Conservation (phyloP, 345 rosid genomes). For the Zanthoxylum bungeanum region DNA sequence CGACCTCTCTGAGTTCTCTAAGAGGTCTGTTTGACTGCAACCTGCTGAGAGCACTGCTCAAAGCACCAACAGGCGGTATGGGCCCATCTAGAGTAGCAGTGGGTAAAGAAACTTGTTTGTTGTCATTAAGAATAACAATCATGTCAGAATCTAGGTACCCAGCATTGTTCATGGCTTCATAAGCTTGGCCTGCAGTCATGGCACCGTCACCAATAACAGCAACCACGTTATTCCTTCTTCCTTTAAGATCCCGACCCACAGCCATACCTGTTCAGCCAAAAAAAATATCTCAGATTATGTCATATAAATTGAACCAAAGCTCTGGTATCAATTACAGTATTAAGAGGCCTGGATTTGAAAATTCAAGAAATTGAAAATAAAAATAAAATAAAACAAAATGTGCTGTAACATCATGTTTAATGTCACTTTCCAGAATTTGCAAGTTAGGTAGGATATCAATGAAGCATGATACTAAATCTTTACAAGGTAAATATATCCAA, state of each 20-base stretch:
- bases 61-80: constrained; percentile 91
- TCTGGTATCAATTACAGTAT: background rate
- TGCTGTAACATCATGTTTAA: background rate
- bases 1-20: constrained; percentile 93
- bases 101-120: constrained; percentile 95
- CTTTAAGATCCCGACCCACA: constrained; percentile 88
- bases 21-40: constrained; percentile 94
- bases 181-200: constrained; percentile 99
- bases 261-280: constrained; percentile 75
- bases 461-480: background rate
- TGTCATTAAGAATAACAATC: constrained; percentile 96
- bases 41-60: constrained; percentile 95
- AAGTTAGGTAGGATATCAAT: background rate
- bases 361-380: background rate
- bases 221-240: constrained; percentile 63
- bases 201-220: constrained; percentile 98
- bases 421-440: background rate
- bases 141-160: constrained; percentile 95
- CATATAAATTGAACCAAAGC: background rate
- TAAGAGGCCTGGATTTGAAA: background rate
- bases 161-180: constrained; percentile 98
- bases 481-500: background rate
- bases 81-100: constrained; percentile 96
- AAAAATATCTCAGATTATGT: background rate
- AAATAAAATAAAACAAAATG: background rate